Percentiles rank a stretch among this genome's conserved stretches.
These are phyloP conservation scores for Hypomontagnella submonticulosa DNA, from an alignment of 495 filamentous ascomycete genomes.

Conservation along the genomic window DNA sequence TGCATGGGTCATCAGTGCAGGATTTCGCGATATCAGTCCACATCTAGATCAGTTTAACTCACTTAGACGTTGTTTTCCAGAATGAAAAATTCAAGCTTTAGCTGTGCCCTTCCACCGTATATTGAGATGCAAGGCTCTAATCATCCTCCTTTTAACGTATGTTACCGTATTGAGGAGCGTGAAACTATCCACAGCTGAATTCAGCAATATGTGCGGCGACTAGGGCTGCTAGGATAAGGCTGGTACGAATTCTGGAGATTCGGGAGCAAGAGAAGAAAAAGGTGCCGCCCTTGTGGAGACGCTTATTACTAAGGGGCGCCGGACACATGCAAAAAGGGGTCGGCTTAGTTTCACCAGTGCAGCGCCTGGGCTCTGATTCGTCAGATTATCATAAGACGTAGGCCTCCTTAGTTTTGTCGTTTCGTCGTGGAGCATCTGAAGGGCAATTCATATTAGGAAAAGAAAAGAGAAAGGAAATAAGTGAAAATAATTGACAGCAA, in stretches of 20 bases:
- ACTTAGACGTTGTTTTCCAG: too few species aligned
- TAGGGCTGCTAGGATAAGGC: slow-evolving; percentile 21
- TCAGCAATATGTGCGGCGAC: slow-evolving; percentile 15
- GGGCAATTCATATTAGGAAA: too few species aligned
- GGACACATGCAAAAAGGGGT: slow-evolving; percentile 25
- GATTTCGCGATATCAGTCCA: too few species aligned
- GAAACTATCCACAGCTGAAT: slow-evolving; percentile 26
- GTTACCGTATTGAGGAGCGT: slow-evolving; percentile 12
- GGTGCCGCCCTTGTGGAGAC: slow-evolving; percentile 11
- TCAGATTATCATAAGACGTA: not conserved
- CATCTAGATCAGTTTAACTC: too few species aligned
- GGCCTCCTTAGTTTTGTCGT: too few species aligned
- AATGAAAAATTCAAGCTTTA: too few species aligned
- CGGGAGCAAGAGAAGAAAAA: slow-evolving; percentile 17
- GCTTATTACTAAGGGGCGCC: slow-evolving; percentile 24
- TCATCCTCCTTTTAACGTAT: slow-evolving; percentile 13
- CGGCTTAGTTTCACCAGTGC: slow-evolving; percentile 21
- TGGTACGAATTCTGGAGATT: slow-evolving; percentile 30
- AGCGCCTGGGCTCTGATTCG: slow-evolving; percentile 16
- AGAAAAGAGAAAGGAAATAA: too few species aligned
- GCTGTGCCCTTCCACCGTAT: too few species aligned
- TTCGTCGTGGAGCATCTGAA: too few species aligned
- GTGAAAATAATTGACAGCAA: too few species aligned
- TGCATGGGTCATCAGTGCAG: too few species aligned
- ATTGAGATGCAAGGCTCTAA: not conserved